A percentile compares a stretch with the other conserved stretches of the same genome.
phyloP scores from a whole-genome alignment of 2,329 filamentous ascomycete genomes.

The Dendryphion nanum region DNA sequence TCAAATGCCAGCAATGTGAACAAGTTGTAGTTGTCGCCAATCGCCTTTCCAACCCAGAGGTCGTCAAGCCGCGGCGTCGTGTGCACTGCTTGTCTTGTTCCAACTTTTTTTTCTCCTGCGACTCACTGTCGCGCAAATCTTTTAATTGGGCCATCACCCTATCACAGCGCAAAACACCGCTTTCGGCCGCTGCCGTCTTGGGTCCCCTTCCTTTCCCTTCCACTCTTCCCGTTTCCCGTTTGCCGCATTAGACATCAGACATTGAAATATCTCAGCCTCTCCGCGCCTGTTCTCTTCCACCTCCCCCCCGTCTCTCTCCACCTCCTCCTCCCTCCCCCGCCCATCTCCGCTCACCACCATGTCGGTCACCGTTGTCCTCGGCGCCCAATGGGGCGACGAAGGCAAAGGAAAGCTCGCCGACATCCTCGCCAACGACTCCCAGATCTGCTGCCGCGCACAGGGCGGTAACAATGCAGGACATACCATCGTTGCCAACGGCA shows the following conservation, averaged over 20 bases:
- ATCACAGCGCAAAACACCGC: conserved; percentile 4
- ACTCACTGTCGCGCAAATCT: conserved; percentile 24
- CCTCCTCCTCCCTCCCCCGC: not conserved
- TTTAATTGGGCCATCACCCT: conserved; percentile 18
- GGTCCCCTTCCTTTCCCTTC: not conserved
- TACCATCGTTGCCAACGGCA: conserved; percentile 44
- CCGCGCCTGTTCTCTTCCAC: conserved; percentile 8
- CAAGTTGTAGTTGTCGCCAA: too few relatives aligned
- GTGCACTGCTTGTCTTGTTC: too few relatives aligned
- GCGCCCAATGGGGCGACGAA: conserved; percentile 62
- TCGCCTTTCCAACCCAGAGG: too few relatives aligned
- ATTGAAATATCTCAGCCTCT: too few relatives aligned
- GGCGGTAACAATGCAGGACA: conserved; percentile 60
- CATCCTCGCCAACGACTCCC: conserved; percentile 52
- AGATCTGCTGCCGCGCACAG: conserved; percentile 58
- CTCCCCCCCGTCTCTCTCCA: conserved; percentile 7
- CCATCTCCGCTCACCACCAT: conserved; percentile 19
- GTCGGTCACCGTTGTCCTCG: conserved; percentile 59
- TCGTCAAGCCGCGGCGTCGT: too few relatives aligned
- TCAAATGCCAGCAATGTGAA: too few relatives aligned
- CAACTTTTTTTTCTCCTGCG: too few relatives aligned
- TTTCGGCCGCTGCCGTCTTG: conserved; percentile 10
- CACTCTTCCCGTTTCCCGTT: too few relatives aligned
- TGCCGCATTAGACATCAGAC: too few relatives aligned
- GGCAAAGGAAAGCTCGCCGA: conserved; percentile 62